phyloP scores from a whole-genome alignment of 805 yeast species.

The Pichia sporocuriosa region DNA sequence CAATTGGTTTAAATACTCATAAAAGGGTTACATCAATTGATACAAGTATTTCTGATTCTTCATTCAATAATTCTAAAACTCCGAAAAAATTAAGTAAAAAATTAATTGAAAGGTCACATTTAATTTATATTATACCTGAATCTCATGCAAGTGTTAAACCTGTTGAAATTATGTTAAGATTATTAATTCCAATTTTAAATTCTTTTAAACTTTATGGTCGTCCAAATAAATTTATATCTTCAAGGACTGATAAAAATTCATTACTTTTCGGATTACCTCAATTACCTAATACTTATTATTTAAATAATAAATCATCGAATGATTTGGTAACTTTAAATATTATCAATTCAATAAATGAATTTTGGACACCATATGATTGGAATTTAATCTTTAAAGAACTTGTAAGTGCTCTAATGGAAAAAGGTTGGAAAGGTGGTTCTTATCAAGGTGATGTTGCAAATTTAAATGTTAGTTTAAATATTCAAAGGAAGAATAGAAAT shows the following conservation, averaged over 20 bases:
- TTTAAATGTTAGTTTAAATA: conserved; percentile 28
- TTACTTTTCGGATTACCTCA: conserved; percentile 68
- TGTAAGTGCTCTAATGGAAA: conserved; percentile 26
- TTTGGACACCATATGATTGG: conserved; percentile 31
- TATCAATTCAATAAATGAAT: conserved; percentile 27
- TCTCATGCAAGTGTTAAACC: conserved; percentile 66
- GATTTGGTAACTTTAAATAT: conserved; percentile 29
- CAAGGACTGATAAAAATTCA: conserved; percentile 47
- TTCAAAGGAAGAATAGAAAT: no score
- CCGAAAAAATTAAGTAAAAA: conserved; percentile 21
- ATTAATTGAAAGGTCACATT: conserved; percentile 21
- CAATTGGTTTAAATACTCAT: conserved; percentile 16
- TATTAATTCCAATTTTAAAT: conserved; percentile 63
- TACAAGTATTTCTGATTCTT: conserved; percentile 23
- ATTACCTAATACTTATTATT: conserved; percentile 59
- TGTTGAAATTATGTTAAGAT: conserved; percentile 66
- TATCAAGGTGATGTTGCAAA: conserved; percentile 26
- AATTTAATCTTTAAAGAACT: conserved; percentile 32
- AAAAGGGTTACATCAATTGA: conserved; percentile 22
- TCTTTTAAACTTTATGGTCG: conserved; percentile 69
- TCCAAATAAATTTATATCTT: conserved; percentile 55
- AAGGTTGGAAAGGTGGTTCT: conserved; percentile 34
- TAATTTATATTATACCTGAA: conserved; percentile 48
- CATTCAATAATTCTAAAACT: conserved; percentile 19
- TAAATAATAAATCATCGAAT: conserved; percentile 31